phyloP scores from a whole-genome alignment of 306 rosid genomes.

The Leucaena leucocephala region DNA sequence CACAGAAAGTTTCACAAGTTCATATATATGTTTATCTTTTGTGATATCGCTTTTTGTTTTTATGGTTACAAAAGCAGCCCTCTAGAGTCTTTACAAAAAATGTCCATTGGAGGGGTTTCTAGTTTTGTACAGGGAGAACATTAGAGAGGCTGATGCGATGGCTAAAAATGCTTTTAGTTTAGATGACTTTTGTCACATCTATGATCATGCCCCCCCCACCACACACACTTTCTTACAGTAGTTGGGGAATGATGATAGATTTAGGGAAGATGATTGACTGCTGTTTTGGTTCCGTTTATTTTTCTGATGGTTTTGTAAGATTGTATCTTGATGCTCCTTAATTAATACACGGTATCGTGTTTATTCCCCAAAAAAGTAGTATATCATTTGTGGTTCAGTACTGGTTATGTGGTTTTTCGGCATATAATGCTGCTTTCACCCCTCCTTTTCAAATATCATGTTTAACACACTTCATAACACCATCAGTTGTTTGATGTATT shows the following conservation, averaged over 20 bases:
- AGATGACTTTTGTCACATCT: not conserved
- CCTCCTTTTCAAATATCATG: constrained; percentile 16
- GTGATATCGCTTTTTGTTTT: constrained; percentile 9
- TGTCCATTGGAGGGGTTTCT: not conserved
- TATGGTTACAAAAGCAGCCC: not conserved
- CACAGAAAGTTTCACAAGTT: constrained; percentile 9
- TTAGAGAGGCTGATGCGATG: not conserved
- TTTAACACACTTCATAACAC: constrained; percentile 27
- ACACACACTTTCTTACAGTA: not conserved
- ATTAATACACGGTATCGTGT: not conserved
- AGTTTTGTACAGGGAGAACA: not conserved
- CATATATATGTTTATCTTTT: not conserved
- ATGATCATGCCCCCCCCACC: not conserved
- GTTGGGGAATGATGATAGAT: not conserved
- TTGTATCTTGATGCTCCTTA: not conserved
- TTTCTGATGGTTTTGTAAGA: not conserved
- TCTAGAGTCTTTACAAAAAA: not conserved
- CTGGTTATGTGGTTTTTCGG: constrained; percentile 13
- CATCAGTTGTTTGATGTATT: constrained; percentile 8
- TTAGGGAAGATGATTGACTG: not conserved
- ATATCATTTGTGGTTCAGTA: constrained; percentile 12
- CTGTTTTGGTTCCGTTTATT: not conserved
- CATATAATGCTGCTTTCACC: not conserved
- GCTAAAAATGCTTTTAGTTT: not conserved
- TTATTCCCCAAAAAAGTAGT: not conserved